Evolutionary conservation across 139 green algal genomes (phyloP).

Genomic region (Chlamydomonas sp.): DNA sequence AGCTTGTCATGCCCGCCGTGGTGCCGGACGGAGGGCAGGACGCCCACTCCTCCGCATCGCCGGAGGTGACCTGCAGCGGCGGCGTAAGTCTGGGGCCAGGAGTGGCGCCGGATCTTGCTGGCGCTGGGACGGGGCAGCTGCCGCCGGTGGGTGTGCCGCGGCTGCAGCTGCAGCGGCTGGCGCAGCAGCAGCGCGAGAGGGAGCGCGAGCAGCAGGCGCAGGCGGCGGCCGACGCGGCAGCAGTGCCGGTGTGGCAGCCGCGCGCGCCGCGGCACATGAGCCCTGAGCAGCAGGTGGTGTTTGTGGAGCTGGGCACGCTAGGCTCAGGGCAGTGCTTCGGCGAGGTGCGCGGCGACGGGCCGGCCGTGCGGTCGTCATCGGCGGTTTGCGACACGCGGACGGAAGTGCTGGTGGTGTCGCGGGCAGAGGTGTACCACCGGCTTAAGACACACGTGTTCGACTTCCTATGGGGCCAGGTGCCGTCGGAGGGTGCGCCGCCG

Average conservation of each 20-base stretch:
- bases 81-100: too few species aligned
- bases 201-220: not conserved
- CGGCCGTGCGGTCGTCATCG: not conserved
- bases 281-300: constrained; percentile 1
- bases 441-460: constrained; percentile 9
- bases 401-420: constrained; percentile 15
- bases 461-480: constrained; percentile 28
- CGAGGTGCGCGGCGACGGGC: constrained; percentile 21
- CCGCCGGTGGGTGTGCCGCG: not conserved
- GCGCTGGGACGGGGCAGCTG: not conserved
- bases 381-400: constrained; percentile 30
- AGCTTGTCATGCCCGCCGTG: constrained; percentile 4
- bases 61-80: not conserved
- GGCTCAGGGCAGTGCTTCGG: constrained; percentile 34
- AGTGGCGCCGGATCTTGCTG: too few species aligned
- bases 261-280: constrained; percentile 1
- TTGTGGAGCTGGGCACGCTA: constrained; percentile 28
- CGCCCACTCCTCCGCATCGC: not conserved
- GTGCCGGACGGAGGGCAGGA: not conserved
- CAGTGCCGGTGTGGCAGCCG: constrained; percentile 18
- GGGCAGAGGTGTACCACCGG: constrained; percentile 13
- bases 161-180: not conserved
- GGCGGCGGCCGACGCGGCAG: not conserved
- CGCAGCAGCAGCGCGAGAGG: not conserved
- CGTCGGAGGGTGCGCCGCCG: constrained; percentile 4